phyloP scores from a whole-genome alignment of 1,139 yeast species.

The Blastobotrys capitulatus region DNA sequence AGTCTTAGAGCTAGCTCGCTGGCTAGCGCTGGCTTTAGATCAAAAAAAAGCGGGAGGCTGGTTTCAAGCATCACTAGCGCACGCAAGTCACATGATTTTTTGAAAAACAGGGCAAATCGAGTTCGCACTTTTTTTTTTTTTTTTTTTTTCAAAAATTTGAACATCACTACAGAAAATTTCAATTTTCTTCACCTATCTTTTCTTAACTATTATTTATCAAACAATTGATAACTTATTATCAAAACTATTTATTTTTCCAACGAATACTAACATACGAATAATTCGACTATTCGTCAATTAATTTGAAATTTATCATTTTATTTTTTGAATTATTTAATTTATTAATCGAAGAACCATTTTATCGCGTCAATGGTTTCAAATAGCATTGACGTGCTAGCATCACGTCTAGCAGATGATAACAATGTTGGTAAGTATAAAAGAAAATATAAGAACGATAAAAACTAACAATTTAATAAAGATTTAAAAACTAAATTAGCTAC shows the following conservation, averaged over 20 bases:
- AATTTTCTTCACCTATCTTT: neutral
- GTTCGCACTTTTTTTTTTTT: slow-evolving; percentile 8
- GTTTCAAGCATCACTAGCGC: neutral
- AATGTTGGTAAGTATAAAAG: slow-evolving; percentile 22
- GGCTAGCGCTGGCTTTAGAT: too few relatives aligned
- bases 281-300: neutral
- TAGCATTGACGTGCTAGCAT: slow-evolving; percentile 51
- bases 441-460: neutral
- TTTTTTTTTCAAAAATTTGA: neutral
- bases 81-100: slow-evolving; percentile 8
- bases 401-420: slow-evolving; percentile 48
- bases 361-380: slow-evolving; percentile 10
- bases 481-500: slow-evolving; percentile 56
- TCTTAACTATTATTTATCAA: neutral
- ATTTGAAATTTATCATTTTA: neutral
- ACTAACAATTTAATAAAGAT: slow-evolving; percentile 35
- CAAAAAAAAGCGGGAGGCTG: neutral
- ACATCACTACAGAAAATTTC: neutral
- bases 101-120: slow-evolving; percentile 7
- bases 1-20: too few relatives aligned
- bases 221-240: too few relatives aligned
- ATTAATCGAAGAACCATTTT: neutral
- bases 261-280: neutral
- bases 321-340: too few relatives aligned
- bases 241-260: too few relatives aligned